Base-by-base conservation (phyloP, 1,284 basidiomycete genomes). In the Xerocomus amazonicus region DNA sequence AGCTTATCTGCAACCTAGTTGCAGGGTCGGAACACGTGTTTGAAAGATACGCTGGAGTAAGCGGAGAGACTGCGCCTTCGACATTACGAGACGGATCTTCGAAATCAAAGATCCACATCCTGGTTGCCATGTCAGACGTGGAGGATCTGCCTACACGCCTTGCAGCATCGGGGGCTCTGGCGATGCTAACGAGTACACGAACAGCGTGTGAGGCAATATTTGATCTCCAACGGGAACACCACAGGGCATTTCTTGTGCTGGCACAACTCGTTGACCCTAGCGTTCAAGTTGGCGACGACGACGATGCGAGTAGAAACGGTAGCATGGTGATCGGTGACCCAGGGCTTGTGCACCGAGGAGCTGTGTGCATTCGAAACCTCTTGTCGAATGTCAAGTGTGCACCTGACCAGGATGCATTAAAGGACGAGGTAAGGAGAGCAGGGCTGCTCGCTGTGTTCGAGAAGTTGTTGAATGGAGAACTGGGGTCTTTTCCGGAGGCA, bases 1-100 rank as follows among this genome's bases (percentile, higher is more conserved):
- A 99, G 69, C 79, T 98, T n/a, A 74, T 95, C 2, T 98, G 95
- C 75, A 99, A 99, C 68, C 77, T 99, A 26, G 78, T 93, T 38
- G 81, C 77, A 12, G 86, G 86, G 3, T 88, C 84, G 19, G 87
- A 93, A 41, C 70, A 75, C 2, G 81, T 88, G 3, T 94, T 89
- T 65, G 76, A 81, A 53, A 77, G 76, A 54, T 95, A 90, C 65
- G 78, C 78, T 9, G 81, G 79, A 35, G 73, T 65, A 27, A 60
- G 62, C 29, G 51, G 35, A 26, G 38, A 58, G 34, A 53, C 59
- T 32, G 66, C 72, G 0, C 78, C 72, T 55, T 82, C 84, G 10
- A 84, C 84, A 59, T 67, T 35, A 29, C 53, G 36, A 16, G 53
- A 48, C 9, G 51, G 58, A 31, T 55, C 63, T 27, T 69, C 73